Percentiles rank a stretch among this genome's conserved stretches.
These are phyloP conservation scores for Vigna trinervia DNA, from an alignment of 306 rosid species.

Conservation along the genomic window DNA sequence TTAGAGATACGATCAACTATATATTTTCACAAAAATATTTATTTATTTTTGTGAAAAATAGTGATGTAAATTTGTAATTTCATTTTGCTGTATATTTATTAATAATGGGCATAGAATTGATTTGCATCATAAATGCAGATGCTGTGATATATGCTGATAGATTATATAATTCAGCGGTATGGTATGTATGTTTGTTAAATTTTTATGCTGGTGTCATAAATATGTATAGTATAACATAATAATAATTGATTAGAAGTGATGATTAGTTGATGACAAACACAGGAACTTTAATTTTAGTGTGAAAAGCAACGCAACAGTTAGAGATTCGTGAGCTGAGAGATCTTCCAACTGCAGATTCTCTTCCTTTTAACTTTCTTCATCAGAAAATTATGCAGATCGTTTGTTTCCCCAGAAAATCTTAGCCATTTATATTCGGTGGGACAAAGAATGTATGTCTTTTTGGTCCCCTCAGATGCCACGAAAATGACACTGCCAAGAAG, in stretches of 20 bases:
- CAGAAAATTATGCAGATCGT: slow-evolving; percentile 39
- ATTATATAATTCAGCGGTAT: neutral
- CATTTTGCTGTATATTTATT: neutral
- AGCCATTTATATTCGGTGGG: slow-evolving; percentile 52
- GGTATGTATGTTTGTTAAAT: neutral
- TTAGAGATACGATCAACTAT: too few species aligned
- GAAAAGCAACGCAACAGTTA: slow-evolving; percentile 34
- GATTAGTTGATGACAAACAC: neutral
- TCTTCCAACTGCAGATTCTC: slow-evolving; percentile 54
- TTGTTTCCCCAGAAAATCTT: slow-evolving; percentile 35
- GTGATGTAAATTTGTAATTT: neutral
- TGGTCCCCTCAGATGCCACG: slow-evolving; percentile 56
- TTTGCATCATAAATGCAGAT: neutral
- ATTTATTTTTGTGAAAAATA: neutral
- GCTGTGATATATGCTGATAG: neutral
- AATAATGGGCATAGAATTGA: neutral
- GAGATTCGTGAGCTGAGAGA: slow-evolving; percentile 55
- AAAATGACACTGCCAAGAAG: slow-evolving; percentile 51
- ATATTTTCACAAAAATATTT: too few species aligned
- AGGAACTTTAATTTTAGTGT: neutral
- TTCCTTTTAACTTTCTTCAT: slow-evolving; percentile 40
- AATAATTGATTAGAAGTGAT: neutral
- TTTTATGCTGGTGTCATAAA: neutral
- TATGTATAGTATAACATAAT: neutral
- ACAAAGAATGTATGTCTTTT: slow-evolving; percentile 55